phyloP scores from a whole-genome alignment of 495 filamentous ascomycete genomes.

The Penicillium robsamsonii region DNA sequence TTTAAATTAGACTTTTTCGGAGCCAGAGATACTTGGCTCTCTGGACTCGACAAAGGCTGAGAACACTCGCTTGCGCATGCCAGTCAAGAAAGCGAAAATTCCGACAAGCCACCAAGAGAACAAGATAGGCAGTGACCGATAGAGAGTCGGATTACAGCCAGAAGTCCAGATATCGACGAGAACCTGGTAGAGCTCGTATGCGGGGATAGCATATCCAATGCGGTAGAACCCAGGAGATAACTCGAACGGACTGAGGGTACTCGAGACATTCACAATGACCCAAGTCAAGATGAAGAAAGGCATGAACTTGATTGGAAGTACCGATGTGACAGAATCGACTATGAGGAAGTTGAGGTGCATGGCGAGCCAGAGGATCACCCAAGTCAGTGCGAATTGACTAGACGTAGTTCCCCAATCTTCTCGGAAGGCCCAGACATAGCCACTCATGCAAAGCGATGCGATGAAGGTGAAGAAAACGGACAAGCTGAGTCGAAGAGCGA shows the following conservation, averaged over 20 bases:
- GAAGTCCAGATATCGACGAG: constrained; percentile 44
- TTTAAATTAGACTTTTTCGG: too few relatives aligned
- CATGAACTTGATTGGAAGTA: constrained; percentile 33
- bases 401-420: constrained; percentile 40
- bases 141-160: constrained; percentile 41
- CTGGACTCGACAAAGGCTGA: too few relatives aligned
- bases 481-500: constrained; percentile 35
- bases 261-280: constrained; percentile 42
- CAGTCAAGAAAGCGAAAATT: too few relatives aligned
- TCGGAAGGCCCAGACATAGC: constrained; percentile 47
- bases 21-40: too few relatives aligned
- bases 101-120: constrained; percentile 29
- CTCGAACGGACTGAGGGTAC: constrained; percentile 41
- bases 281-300: constrained; percentile 44
- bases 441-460: constrained; percentile 38
- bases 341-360: constrained; percentile 43
- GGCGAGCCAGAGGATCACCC: constrained; percentile 47
- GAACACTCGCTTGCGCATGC: too few relatives aligned
- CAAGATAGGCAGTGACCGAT: constrained; percentile 39
- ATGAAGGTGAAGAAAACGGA: constrained; percentile 40
- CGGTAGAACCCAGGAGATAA: constrained; percentile 41
- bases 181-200: constrained; percentile 40
- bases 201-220: constrained; percentile 44
- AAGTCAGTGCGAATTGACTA: constrained; percentile 40
- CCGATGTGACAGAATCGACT: constrained; percentile 41